Base-by-base conservation (phyloP, 768 basidiomycete species). In the Naganishia friedmannii region DNA sequence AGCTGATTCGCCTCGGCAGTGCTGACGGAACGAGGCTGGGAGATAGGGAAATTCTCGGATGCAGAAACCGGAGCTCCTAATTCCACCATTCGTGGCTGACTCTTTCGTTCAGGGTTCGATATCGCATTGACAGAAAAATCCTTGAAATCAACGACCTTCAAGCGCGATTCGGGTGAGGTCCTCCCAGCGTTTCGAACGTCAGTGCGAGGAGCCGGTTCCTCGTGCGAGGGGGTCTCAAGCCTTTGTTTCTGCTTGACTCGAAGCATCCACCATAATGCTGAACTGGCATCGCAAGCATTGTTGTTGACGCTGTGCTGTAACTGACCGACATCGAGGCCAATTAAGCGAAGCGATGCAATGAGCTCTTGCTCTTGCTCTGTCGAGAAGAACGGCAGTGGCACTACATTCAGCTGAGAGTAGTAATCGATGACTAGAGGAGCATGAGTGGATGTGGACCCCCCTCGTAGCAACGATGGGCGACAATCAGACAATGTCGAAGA, bases 231-330 rank as follows among this genome's bases (percentile, higher is more conserved):
- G 2, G 13, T 28, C 2, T 39, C 60, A 6, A 37, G 73, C 70
- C 53, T 72, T 42, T 21, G 77, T 73, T 53, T 73, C 73, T 89
- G 79, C 60, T 79, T 80, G 0, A 72, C 60, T 29, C 78, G 69
- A 58, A 97, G 83, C 86, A 95, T 91, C 96, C 96, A 99, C 94
- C 94, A 99, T 9, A 92, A 82, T 0, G 94, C 92, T 10, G 92
- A 90, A 15, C 90, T 86, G 0, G 90, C 86, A 80, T 99, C 95
- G 76, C 95, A 99, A 0, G 95, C 95, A 80, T 97, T 88, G 32
- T 86, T 88, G 55, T 90, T 84, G 15, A 98, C 96, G 0, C 90
- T 92, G 78, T 98, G 94, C n/a, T 89, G 89, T 60, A 97, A 89
- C 82, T 99, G 95, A 19, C 90, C 92, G 0, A 90, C 91, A 80